Percentiles rank a stretch among this genome's conserved stretches.
Conservation (phyloP, 306 rosid species). For the Quercus variabilis region DNA sequence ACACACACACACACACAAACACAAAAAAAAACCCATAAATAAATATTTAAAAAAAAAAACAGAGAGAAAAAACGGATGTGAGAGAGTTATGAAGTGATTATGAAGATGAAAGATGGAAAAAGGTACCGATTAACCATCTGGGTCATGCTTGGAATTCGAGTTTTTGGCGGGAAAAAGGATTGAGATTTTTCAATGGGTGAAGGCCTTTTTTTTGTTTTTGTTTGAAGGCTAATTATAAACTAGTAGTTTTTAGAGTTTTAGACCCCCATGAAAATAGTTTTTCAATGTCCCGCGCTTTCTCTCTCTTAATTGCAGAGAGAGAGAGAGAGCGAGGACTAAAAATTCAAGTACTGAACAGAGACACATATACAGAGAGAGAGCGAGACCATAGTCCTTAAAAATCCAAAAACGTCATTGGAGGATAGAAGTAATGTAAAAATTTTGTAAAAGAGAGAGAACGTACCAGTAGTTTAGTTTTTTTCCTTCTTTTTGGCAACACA, state of each 20-base stretch:
- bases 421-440: neutral
- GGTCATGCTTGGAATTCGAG: constrained; percentile 20
- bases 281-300: constrained; percentile 44
- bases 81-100: constrained; percentile 4
- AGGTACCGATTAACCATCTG: constrained; percentile 31
- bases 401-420: constrained; percentile 18
- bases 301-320: constrained; percentile 30
- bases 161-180: constrained; percentile 52
- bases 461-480: constrained; percentile 17
- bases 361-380: neutral
- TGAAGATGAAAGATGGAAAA: constrained; percentile 12
- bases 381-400: constrained; percentile 48
- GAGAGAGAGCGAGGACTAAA: constrained; percentile 30
- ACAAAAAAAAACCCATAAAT: no score
- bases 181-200: no score
- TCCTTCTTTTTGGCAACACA: neutral
- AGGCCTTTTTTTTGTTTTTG: no score
- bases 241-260: no score
- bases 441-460: constrained; percentile 6
- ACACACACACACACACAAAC: neutral
- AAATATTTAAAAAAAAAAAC: neutral
- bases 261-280: neutral
- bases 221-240: no score
- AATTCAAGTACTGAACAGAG: constrained; percentile 58
- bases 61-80: neutral